Conservation (phyloP, 192 early-diverging fungal species). For the Dispira simplex region DNA sequence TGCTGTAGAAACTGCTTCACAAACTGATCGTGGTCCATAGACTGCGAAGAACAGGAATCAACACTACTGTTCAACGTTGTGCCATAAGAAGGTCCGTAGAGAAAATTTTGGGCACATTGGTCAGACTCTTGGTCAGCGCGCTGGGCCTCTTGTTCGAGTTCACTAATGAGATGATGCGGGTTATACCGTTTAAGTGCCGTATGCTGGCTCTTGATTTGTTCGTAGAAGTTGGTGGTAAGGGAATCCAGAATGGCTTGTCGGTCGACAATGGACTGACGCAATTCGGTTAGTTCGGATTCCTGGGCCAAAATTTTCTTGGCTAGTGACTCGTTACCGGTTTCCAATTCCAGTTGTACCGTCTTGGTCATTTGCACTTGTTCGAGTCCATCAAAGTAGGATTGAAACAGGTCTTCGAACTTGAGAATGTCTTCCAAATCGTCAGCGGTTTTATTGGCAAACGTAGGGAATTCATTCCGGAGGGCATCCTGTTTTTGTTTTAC, state of each 20-base stretch:
- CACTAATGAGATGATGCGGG: conserved; percentile 17
- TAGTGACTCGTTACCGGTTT: conserved; percentile 27
- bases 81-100: conserved; percentile 8
- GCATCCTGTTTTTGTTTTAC: conserved; percentile 19
- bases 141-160: conserved; percentile 13
- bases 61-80: no score
- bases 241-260: conserved; percentile 30
- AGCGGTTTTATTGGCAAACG: conserved; percentile 32
- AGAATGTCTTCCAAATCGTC: conserved; percentile 29
- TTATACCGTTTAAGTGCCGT: conserved; percentile 28
- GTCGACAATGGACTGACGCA: conserved; percentile 27
- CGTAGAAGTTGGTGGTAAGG: conserved; percentile 25
- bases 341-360: conserved; percentile 27
- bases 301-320: conserved; percentile 25
- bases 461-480: conserved; percentile 26
- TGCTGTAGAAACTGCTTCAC: conserved; percentile 22
- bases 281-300: conserved; percentile 22
- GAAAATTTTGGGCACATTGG: conserved; percentile 10
- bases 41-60: conserved; percentile 6
- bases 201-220: conserved; percentile 27
- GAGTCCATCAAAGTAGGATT: conserved; percentile 29
- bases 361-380: conserved; percentile 33
- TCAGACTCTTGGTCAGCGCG: conserved; percentile 20
- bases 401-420: conserved; percentile 30
- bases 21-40: conserved; percentile 25